Percentiles rank a stretch among this genome's conserved stretches.
Conservation (phyloP, 805 yeast species). For the Cyberlindnera lachancei region DNA sequence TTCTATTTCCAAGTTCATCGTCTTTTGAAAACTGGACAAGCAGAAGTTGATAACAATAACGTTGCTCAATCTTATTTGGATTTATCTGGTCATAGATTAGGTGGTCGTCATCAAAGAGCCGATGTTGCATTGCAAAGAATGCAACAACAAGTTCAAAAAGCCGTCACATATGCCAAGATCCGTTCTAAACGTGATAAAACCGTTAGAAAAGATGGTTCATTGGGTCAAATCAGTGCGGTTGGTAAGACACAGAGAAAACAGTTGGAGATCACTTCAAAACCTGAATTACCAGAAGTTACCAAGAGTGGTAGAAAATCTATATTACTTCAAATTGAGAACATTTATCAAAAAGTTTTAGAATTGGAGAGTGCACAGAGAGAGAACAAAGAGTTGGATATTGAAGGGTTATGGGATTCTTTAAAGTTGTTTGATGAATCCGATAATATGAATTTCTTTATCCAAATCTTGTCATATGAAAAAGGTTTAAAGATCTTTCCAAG, state of each 20-base stretch:
- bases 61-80: constrained; percentile 89
- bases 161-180: constrained; percentile 91
- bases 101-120: constrained; percentile 77
- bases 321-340: constrained; percentile 67
- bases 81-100: constrained; percentile 84
- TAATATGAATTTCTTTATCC: constrained; percentile 61
- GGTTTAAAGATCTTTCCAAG: constrained; percentile 87
- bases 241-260: constrained; percentile 91
- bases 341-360: constrained; percentile 68
- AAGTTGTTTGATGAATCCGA: constrained; percentile 58
- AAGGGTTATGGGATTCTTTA: constrained; percentile 68
- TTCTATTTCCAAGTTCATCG: constrained; percentile 92
- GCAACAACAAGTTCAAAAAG: constrained; percentile 97
- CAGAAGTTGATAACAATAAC: constrained; percentile 53
- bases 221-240: constrained; percentile 75
- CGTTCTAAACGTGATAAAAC: constrained; percentile 50
- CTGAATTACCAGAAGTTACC: constrained; percentile 27
- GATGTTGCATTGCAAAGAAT: constrained; percentile 91
- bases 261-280: constrained; percentile 53
- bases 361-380: constrained; percentile 72
- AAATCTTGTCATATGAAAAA: constrained; percentile 75
- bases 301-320: constrained; percentile 39
- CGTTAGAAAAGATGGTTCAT: constrained; percentile 25
- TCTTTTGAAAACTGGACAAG: constrained; percentile 49
- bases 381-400: constrained; percentile 36